Evolutionary conservation across 2,329 filamentous ascomycete genomes (phyloP), one percentile per base, ranked within the genome.

Genomic region (Dactylellina leptospora): DNA sequence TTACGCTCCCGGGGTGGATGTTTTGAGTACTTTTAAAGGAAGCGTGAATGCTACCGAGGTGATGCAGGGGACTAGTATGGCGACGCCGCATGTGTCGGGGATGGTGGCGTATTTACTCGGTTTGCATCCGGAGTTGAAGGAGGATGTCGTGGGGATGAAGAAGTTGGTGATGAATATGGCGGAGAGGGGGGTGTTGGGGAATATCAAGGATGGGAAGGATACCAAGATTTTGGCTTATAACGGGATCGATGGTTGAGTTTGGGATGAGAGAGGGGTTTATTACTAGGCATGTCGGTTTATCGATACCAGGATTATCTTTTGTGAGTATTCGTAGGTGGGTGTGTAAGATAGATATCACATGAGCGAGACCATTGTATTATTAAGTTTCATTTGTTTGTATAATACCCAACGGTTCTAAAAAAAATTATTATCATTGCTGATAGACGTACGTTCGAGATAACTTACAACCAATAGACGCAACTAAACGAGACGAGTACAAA

Each of bases 41-140:
- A 77, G 77, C 51, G 79, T 78, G 36, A 83, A 79, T 18, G 81
- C 84, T 61, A 82, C 85, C 74, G 82, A 84, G 74, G 79, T 80
- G 59, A 79, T 84, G 16, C 80, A 78, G 16, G 83, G 83, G n/a
- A 85, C 83, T 2, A 82, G 77, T 50, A 82, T 83, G 85, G 82
- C 83, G 23, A 84, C 84, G 10, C 88, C 88, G 1, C 88, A 90
- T 78, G 83, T 90, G 59, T 84, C 86, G 50, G 89, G 89, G 50
- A 81, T 91, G 2, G 87, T 86, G 11, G 87, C 87, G 25, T 91
- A 90, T 79, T 80, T 91, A 13, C 22, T 66, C 13, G 36, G 55
- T 1, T 9, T 54, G 16, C 45, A 40, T 3, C 38, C 36, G 27
- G 56, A 63, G n/a, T 38, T 72, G 45, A 60, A 44, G 53, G 44